Base-by-base conservation (phyloP, 2,329 filamentous ascomycete species). In the Thermoascus crustaceus region DNA sequence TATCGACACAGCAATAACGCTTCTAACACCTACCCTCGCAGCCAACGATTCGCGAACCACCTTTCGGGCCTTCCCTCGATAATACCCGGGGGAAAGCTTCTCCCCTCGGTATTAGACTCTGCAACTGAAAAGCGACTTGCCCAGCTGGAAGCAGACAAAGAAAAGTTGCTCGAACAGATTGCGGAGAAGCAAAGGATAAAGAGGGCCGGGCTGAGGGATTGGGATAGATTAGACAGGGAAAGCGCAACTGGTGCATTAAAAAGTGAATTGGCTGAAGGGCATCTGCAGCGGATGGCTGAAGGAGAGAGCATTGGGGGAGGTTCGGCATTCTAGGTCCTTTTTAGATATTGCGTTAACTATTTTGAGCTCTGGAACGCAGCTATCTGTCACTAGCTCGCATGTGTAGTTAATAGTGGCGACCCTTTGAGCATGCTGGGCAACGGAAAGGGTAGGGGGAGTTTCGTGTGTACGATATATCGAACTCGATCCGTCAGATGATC, bases 241-340 rank as follows among this genome's bases (percentile, higher is more conserved):
- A 68, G 59, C 38, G 60, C 63, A 18, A 64, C 66, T 13, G 65
- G 64, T 25, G 58, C 60, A 2, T 44, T 68, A 29, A 68, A 62
- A 43, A 69, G 64, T 42, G 67, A 71, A 36, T 47, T 71, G 34
- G 67, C 68, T 3, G 68, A 71, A 41, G 55, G 61, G 2, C 63
- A 68, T 49, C 43, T 70, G 41, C 63, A 68, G 34, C 50, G 61
- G 9, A 63, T 70, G 52, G 58, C 63, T 9, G 64, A 66, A 39
- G 55, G 57, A 7, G 66, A 69, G 38, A 60, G 60, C 34, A 55
- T 60, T 27, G 51, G 59, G 32, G 55, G 55, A n/a, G 53, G 58
- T 8, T 49, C 58, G 16, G 52, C 58, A 22, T 69, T 68, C 39
- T 67, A 49, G 34, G 13, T 9, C 14, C 5, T 10, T 10, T 10